Conservation (phyloP, 2,329 filamentous ascomycete genomes). For the Knufia petricola region DNA sequence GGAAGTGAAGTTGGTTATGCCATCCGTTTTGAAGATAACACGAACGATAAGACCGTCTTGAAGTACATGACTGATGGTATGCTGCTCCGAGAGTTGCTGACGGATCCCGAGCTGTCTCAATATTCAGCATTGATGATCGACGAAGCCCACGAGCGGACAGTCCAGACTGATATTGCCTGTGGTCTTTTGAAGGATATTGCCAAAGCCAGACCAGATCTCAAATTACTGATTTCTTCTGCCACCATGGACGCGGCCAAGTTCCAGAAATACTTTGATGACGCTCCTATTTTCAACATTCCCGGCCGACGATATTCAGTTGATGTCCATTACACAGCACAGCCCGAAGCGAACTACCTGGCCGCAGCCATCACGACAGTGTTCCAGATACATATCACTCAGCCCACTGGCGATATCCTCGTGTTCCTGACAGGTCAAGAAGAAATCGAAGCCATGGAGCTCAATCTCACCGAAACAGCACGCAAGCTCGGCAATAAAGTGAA, state of each 20-base stretch:
- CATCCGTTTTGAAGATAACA: conserved; percentile 89
- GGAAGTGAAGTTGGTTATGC: conserved; percentile 90
- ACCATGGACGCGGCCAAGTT: conserved; percentile 94
- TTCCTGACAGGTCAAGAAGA: conserved; percentile 96
- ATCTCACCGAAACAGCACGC: conserved; percentile 72
- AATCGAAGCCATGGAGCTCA: conserved; percentile 78
- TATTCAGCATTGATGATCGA: conserved; percentile 94
- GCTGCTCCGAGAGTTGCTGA: conserved; percentile 80
- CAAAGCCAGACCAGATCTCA: conserved; percentile 71
- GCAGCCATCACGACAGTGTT: conserved; percentile 90
- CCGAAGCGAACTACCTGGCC: conserved; percentile 86
- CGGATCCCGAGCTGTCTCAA: conserved; percentile 69
- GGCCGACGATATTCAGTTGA: conserved; percentile 83
- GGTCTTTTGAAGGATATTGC: conserved; percentile 83
- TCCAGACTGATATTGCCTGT: conserved; percentile 82
- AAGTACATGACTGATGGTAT: conserved; percentile 99
- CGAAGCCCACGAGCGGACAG: conserved; percentile 88
- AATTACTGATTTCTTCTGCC: conserved; percentile 83
- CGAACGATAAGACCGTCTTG: conserved; percentile 78
- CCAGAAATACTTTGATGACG: conserved; percentile 80
- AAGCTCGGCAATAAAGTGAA: conserved; percentile 78
- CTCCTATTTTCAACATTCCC: conserved; percentile 89
- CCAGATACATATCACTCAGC: conserved; percentile 84
- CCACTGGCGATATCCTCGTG: conserved; percentile 77
- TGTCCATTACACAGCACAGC: conserved; percentile 80